These are phyloP conservation scores for Apiospora aurea DNA, from an alignment of 2,329 filamentous ascomycete species.

Conservation along the genomic window DNA sequence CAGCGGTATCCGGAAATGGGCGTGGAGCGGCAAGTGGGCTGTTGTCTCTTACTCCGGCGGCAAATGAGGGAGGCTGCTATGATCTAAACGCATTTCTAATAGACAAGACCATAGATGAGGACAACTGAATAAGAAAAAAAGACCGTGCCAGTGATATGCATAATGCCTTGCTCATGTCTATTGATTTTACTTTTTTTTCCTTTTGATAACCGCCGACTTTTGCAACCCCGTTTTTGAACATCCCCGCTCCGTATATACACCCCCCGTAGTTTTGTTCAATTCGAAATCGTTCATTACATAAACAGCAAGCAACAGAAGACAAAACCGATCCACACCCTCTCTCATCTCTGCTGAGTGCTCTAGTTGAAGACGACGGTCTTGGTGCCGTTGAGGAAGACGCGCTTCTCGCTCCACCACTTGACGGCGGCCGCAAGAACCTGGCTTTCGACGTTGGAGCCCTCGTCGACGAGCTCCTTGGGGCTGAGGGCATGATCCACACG, in stretches of 20 bases:
- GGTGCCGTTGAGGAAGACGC: slow-evolving; percentile 78
- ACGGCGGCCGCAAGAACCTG: slow-evolving; percentile 83
- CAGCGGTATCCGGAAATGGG: slow-evolving; percentile 80
- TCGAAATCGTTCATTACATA: not conserved
- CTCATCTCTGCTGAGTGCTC: not conserved
- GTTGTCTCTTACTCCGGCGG: slow-evolving; percentile 86
- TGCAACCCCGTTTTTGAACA: not conserved
- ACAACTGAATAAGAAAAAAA: not conserved
- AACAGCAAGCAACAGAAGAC: not conserved
- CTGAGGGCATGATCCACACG: slow-evolving; percentile 80
- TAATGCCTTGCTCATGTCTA: not conserved
- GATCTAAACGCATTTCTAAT: not conserved
- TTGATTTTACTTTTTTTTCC: not conserved
- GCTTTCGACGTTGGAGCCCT: slow-evolving; percentile 85
- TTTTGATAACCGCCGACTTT: slow-evolving; percentile 1
- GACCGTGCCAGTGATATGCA: not conserved
- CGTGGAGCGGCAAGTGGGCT: slow-evolving; percentile 95
- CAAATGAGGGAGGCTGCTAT: slow-evolving; percentile 48
- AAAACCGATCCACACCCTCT: not conserved
- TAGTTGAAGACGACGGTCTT: slow-evolving; percentile 80
- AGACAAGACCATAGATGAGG: not conserved
- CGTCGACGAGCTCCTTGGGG: slow-evolving; percentile 77
- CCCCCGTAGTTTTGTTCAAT: not conserved
- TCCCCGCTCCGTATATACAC: not conserved
- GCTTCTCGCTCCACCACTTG: slow-evolving; percentile 82